Percentiles rank a stretch among this genome's conserved stretches.
Evolutionary conservation across 2,329 filamentous ascomycete genomes (phyloP).

Genomic region (Taxawa tesnikishii): DNA sequence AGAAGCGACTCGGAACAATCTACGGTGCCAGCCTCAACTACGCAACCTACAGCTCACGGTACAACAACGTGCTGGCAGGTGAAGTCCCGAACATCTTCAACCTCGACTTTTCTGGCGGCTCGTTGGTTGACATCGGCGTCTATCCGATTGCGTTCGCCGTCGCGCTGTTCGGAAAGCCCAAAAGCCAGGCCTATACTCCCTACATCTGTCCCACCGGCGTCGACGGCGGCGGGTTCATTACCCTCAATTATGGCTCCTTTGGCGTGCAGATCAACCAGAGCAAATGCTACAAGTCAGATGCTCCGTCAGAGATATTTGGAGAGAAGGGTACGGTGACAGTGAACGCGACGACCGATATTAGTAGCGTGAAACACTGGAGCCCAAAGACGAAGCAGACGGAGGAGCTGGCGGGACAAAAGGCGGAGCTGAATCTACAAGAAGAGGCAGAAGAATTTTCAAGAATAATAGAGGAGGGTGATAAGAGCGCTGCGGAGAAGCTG

Average conservation of each 20-base stretch:
- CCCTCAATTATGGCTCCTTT: slow-evolving; percentile 31
- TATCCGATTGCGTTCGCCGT: slow-evolving; percentile 36
- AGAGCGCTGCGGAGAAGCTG: slow-evolving; percentile 22
- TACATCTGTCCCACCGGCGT: slow-evolving; percentile 31
- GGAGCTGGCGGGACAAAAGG: slow-evolving; percentile 26
- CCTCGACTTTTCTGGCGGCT: slow-evolving; percentile 33
- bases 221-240: slow-evolving; percentile 32
- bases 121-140: slow-evolving; percentile 35
- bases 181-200: slow-evolving; percentile 27
- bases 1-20: slow-evolving; percentile 26
- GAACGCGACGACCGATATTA: slow-evolving; percentile 33
- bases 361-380: slow-evolving; percentile 26
- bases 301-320: slow-evolving; percentile 34
- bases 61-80: slow-evolving; percentile 33
- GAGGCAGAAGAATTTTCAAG: slow-evolving; percentile 34
- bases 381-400: slow-evolving; percentile 29
- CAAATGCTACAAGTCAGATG: slow-evolving; percentile 32
- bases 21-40: slow-evolving; percentile 33
- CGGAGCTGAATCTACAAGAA: slow-evolving; percentile 32
- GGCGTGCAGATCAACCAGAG: slow-evolving; percentile 29
- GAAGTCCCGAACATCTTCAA: slow-evolving; percentile 37
- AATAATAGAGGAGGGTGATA: slow-evolving; percentile 28
- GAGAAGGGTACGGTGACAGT: slow-evolving; percentile 33
- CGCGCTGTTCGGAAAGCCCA: slow-evolving; percentile 33
- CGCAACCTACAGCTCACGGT: slow-evolving; percentile 32